phyloP scores from a whole-genome alignment of 257 asterid species.

The Cordia subcordata region DNA sequence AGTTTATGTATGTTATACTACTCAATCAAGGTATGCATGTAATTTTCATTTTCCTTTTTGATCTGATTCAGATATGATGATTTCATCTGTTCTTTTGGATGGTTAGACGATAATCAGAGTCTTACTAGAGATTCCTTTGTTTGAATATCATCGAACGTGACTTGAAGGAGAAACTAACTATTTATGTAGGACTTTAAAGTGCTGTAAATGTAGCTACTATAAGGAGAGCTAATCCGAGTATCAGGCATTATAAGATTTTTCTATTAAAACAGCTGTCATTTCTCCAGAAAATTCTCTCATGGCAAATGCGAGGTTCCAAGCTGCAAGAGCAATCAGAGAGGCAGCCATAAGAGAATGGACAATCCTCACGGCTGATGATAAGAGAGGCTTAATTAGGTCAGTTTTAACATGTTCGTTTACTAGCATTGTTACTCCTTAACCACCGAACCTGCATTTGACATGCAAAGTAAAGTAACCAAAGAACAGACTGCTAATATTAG shows the following conservation, averaged over 20 bases:
- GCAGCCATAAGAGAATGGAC: conserved; percentile 97
- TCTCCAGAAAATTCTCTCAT: conserved; percentile 79
- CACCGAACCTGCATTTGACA: not conserved
- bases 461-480: not conserved
- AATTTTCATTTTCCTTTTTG: too few species aligned
- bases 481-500: too few species aligned
- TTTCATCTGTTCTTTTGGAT: too few species aligned
- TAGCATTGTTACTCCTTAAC: not conserved
- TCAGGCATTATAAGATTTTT: not conserved
- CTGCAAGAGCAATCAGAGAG: conserved; percentile 89
- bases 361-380: conserved; percentile 59
- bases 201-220: too few species aligned
- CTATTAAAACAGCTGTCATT: not conserved
- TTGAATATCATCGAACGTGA: too few species aligned
- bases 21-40: too few species aligned
- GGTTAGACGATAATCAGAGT: too few species aligned
- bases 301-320: conserved; percentile 90
- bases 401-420: not conserved
- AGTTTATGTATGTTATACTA: too few species aligned
- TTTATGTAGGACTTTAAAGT: too few species aligned
- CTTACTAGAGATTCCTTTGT: too few species aligned
- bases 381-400: conserved; percentile 76
- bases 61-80: too few species aligned
- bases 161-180: too few species aligned
- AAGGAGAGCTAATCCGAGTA: not conserved